These are phyloP conservation scores for Cladophialophora psammophila DNA, from an alignment of 2,329 filamentous ascomycete genomes.

Conservation along the genomic window DNA sequence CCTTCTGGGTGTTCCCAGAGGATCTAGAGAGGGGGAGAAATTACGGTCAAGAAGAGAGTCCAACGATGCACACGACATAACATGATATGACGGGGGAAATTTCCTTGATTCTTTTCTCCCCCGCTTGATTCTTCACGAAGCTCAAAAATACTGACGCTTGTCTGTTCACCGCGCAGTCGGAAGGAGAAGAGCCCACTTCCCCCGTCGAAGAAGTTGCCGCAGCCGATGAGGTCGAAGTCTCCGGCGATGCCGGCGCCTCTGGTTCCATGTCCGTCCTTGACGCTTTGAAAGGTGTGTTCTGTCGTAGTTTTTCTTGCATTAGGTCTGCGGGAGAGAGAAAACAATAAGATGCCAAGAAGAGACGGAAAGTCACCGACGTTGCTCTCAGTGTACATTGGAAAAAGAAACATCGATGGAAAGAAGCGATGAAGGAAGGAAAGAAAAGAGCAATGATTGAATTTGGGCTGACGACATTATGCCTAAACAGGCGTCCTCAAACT, in stretches of 20 bases:
- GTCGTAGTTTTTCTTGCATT: neutral
- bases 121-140: neutral
- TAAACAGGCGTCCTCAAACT: constrained; percentile 84
- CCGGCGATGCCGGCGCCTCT: constrained; percentile 84
- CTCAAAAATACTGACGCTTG: neutral
- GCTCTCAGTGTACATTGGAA: neutral
- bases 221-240: constrained; percentile 92
- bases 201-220: constrained; percentile 64
- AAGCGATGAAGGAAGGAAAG: neutral
- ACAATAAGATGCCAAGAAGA: neutral
- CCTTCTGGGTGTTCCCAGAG: no score
- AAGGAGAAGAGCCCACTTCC: constrained; percentile 99
- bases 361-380: neutral
- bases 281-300: constrained; percentile 77
- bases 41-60: neutral
- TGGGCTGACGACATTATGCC: neutral
- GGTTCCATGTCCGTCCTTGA: constrained; percentile 93
- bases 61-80: neutral
- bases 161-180: constrained; percentile 71
- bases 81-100: neutral
- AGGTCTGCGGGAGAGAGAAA: neutral
- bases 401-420: neutral
- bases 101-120: neutral
- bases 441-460: neutral
- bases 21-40: neutral